These are phyloP conservation scores for Lipomyces orientalis DNA, from an alignment of 805 yeast species.

Conservation along the genomic window DNA sequence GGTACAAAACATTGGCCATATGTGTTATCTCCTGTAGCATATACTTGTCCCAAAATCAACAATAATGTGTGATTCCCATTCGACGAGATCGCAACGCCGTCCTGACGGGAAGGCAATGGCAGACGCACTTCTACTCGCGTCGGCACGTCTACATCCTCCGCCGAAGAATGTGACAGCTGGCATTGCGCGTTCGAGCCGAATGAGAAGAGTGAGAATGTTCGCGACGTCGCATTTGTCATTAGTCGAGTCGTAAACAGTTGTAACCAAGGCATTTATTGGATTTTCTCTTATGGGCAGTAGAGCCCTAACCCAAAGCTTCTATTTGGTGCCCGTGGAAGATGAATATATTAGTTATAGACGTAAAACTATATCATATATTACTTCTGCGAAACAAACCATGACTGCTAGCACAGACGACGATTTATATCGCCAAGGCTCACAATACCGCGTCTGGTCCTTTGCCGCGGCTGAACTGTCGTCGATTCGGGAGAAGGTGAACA, in stretches of 20 bases:
- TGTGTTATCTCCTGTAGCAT: conserved; percentile 63
- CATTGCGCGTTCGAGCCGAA: conserved; percentile 34
- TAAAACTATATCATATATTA: too few species aligned
- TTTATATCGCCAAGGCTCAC: conserved; percentile 83
- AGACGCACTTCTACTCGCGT: conserved; percentile 10
- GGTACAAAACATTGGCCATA: conserved; percentile 60
- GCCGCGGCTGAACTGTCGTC: conserved; percentile 61
- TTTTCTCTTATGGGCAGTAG: too few species aligned
- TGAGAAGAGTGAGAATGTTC: conserved; percentile 15
- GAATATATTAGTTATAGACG: too few species aligned
- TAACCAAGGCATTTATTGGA: neutral
- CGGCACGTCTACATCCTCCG: conserved; percentile 25
- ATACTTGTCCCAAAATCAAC: conserved; percentile 60
- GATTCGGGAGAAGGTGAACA: conserved; percentile 58
- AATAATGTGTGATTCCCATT: conserved; percentile 81
- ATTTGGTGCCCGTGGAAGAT: too few species aligned
- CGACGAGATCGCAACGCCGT: conserved; percentile 55
- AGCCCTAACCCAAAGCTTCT: neutral
- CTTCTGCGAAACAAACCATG: neutral
- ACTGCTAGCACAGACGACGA: conserved; percentile 65
- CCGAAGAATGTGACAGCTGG: conserved; percentile 24
- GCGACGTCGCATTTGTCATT: neutral
- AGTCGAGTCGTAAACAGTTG: neutral
- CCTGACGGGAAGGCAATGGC: neutral
- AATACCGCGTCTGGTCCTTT: conserved; percentile 85